Evolutionary conservation across 129 eudicot species (phyloP), one percentile per base, ranked within the genome.

Genomic region (Chrysanthemum seticuspe): DNA sequence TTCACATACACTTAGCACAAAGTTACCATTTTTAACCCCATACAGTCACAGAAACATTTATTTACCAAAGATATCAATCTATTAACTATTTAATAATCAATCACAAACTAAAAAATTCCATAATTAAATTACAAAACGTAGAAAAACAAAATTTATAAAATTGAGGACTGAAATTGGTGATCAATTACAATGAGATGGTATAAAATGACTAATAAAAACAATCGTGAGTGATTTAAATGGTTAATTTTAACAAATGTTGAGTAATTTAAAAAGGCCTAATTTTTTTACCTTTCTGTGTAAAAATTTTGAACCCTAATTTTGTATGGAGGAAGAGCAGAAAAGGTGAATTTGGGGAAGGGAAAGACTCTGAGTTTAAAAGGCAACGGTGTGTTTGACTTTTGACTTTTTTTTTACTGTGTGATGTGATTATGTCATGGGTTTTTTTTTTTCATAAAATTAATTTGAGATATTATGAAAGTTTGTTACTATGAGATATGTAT

Each of bases 311-410:
- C 82, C 77, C 82, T 78, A 78, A 78, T 78, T 70, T 70, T 44
- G 59, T 13, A 51, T 11, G 23, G 21, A 12, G 49, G 59, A n/a
- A 62, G 51, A 44, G 13, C n/a, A 54, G 36, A 23, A 51, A 45
- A 71, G 29, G 21, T 4, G 65, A 44, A 23, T 71, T 78, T 71
- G 67, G 82, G 73, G 65, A 64, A 45, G 73, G 14, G 8, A 36
- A 36, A 36, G 44, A 36, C 36, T 31, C 18, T 52, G 81, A 70
- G 60, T 69, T 70, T 75, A 78, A 71, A 44, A 71, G 44, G 72
- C 82, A 78, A 78, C 77, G 77, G 82, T 59, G 77, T 62, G 53
- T 78, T 78, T 78, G 73, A 78, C 77, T 70, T 59, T 13, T 76
- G n/a, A n/a, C 4, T 52, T 47, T 36, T 6, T 36, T 4, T 5